Percentiles rank a stretch among this genome's conserved stretches.
These are phyloP conservation scores for Pestalotiopsis sp. DNA, from an alignment of 2,329 filamentous ascomycete species.

Conservation along the genomic window DNA sequence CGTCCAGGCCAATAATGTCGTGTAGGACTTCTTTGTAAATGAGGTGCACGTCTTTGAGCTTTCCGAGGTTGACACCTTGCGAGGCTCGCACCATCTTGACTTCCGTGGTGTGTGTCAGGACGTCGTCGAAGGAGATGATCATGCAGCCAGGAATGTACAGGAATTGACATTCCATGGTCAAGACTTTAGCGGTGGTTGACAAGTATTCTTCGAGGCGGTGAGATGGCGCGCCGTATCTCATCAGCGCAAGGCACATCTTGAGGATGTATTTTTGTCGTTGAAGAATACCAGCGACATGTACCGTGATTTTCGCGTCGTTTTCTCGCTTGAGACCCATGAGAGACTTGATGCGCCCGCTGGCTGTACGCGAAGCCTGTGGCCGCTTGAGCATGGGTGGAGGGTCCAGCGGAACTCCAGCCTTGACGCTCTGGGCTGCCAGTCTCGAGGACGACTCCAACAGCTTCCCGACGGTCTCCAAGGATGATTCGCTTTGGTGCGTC, in stretches of 20 bases:
- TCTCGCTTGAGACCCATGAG: slow-evolving; percentile 40
- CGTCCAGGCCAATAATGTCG: slow-evolving; percentile 59
- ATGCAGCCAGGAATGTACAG: slow-evolving; percentile 90
- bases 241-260: slow-evolving; percentile 82
- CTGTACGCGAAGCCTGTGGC: slow-evolving; percentile 37
- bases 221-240: slow-evolving; percentile 88
- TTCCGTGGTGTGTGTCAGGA: slow-evolving; percentile 65
- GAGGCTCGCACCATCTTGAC: slow-evolving; percentile 64
- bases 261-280: slow-evolving; percentile 81
- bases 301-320: slow-evolving; percentile 47
- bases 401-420: neutral
- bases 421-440: slow-evolving; percentile 18
- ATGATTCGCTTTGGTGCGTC: slow-evolving; percentile 39
- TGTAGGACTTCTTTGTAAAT: slow-evolving; percentile 69
- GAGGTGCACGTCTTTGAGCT: slow-evolving; percentile 61
- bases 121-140: slow-evolving; percentile 89
- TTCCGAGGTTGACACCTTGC: slow-evolving; percentile 63
- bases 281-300: slow-evolving; percentile 68
- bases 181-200: slow-evolving; percentile 81
- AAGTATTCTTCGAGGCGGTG: slow-evolving; percentile 92
- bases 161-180: slow-evolving; percentile 90
- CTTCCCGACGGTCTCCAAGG: slow-evolving; percentile 48
- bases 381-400: slow-evolving; percentile 32
- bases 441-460: slow-evolving; percentile 47
- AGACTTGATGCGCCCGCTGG: slow-evolving; percentile 36